Evolutionary conservation across 306 rosid genomes (phyloP).

Genomic region (Hippophae gyantsensis): DNA sequence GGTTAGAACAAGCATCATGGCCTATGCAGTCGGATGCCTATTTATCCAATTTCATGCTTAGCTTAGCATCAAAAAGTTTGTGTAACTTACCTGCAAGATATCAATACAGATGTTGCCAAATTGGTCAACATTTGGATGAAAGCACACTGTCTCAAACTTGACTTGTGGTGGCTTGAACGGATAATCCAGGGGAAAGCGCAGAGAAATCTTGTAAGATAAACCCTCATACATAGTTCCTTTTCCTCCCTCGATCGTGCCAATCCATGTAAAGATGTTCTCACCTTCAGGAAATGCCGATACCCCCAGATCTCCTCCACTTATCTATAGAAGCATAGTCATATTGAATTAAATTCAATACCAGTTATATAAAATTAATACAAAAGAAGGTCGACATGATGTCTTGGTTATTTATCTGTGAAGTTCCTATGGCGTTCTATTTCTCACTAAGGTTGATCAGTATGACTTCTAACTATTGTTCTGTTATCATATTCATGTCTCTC

Average conservation of each 20-base stretch:
- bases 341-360: not conserved
- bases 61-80: not conserved
- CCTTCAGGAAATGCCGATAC: constrained; percentile 91
- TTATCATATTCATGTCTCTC: no score
- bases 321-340: constrained; percentile 32
- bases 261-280: constrained; percentile 86
- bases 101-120: constrained; percentile 97
- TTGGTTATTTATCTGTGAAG: no score
- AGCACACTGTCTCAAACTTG: constrained; percentile 90
- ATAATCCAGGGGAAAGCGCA: constrained; percentile 78
- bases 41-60: not conserved
- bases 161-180: constrained; percentile 93
- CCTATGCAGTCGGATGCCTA: not conserved
- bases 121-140: constrained; percentile 95
- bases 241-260: constrained; percentile 98
- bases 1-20: no score
- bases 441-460: no score
- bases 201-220: constrained; percentile 82
- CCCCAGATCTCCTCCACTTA: constrained; percentile 90
- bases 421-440: no score
- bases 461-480: no score
- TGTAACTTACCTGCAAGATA: constrained; percentile 69
- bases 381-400: no score
- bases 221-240: constrained; percentile 84
- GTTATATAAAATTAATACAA: no score